Conservation (phyloP, 176 grass and related monocot species). For the Zizania latifolia region DNA sequence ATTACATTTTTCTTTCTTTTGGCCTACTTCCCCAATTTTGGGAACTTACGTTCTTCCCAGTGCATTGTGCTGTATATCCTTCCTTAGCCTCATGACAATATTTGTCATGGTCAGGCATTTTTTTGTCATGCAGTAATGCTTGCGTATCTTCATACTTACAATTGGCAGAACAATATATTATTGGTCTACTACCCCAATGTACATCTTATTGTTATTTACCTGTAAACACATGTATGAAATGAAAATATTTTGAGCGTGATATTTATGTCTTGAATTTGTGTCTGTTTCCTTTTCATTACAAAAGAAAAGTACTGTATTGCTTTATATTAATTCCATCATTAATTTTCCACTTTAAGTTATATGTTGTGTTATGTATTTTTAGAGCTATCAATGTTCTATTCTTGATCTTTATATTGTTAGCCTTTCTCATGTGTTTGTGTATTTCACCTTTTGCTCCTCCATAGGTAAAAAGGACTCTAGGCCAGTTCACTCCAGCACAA, state of each 20-base stretch:
- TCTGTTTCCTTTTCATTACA: slow-evolving; percentile 18
- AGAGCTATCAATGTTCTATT: not conserved
- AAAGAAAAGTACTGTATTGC: not conserved
- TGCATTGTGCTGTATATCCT: slow-evolving; percentile 14
- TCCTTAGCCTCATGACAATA: no score
- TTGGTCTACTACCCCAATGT: not conserved
- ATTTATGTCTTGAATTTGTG: not conserved
- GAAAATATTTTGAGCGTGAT: not conserved
- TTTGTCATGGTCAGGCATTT: no score
- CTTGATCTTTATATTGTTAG: not conserved
- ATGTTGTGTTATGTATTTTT: not conserved
- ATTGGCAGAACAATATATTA: not conserved
- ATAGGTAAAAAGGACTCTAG: slow-evolving; percentile 93
- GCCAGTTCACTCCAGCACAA: slow-evolving; percentile 92
- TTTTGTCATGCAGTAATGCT: no score
- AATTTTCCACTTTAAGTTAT: slow-evolving; percentile 21
- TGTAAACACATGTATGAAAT: not conserved
- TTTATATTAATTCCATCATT: not conserved
- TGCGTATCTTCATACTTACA: no score
- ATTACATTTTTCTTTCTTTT: not conserved
- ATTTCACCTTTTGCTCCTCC: slow-evolving; percentile 13
- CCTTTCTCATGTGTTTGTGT: not conserved
- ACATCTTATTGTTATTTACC: not conserved
- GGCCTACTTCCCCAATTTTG: not conserved
- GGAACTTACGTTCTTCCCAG: not conserved